These are phyloP conservation scores for Hibiscus syriacus DNA, from an alignment of 345 rosid genomes.

Conservation along the genomic window DNA sequence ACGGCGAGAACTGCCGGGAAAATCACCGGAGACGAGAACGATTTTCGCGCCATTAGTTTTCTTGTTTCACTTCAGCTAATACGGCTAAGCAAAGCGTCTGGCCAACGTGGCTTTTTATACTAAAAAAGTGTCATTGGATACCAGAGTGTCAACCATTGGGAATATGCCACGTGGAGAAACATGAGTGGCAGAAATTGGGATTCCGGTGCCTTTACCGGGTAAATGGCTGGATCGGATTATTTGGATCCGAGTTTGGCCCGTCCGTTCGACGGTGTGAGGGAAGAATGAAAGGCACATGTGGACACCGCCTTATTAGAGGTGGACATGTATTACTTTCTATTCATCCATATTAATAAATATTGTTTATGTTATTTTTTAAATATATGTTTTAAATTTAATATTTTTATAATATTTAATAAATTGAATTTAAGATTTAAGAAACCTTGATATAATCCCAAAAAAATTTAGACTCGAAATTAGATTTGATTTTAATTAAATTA, in stretches of 20 bases:
- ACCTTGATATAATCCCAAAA: too few species aligned
- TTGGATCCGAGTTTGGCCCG: constrained; percentile 7
- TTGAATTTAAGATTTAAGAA: too few species aligned
- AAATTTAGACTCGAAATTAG: too few species aligned
- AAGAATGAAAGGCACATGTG: constrained; percentile 5
- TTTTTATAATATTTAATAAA: too few species aligned
- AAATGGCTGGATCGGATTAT: too few species aligned
- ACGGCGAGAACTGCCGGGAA: constrained; percentile 21
- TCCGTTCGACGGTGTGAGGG: neutral
- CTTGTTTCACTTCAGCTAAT: too few species aligned
- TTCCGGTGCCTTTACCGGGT: constrained; percentile 48
- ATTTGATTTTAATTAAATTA: too few species aligned
- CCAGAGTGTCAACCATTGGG: constrained; percentile 36
- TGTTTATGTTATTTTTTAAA: too few species aligned
- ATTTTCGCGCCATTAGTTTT: constrained; percentile 66
- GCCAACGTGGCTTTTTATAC: constrained; percentile 36
- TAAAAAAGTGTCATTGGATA: constrained; percentile 53
- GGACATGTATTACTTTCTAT: constrained; percentile 26
- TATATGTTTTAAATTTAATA: too few species aligned
- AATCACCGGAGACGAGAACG: constrained; percentile 14
- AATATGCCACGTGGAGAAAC: constrained; percentile 41
- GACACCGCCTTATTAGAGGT: constrained; percentile 19
- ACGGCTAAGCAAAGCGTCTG: constrained; percentile 8
- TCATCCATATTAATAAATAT: too few species aligned
- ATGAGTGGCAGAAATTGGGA: constrained; percentile 7